These are phyloP conservation scores for Naganishia liquefaciens DNA, from an alignment of 1,284 basidiomycete species.

Conservation along the genomic window DNA sequence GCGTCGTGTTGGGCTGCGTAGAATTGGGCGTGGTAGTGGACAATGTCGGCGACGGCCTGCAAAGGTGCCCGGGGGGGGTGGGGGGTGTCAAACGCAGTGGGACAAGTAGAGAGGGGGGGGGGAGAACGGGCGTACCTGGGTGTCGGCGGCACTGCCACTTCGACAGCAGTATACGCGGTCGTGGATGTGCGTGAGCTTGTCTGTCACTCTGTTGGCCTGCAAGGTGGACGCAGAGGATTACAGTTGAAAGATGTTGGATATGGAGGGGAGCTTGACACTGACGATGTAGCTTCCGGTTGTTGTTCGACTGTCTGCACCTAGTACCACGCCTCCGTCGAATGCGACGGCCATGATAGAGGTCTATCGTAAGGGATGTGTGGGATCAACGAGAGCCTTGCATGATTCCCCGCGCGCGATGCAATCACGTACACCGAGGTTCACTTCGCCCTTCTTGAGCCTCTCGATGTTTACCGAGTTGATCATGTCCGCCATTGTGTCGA, in stretches of 20 bases:
- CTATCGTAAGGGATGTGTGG: slow-evolving; percentile 55
- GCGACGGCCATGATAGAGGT: slow-evolving; percentile 99
- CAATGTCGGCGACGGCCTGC: slow-evolving; percentile 87
- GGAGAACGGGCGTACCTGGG: slow-evolving; percentile 57
- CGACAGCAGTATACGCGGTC: slow-evolving; percentile 99
- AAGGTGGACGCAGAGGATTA: background rate
- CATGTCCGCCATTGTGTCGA: slow-evolving; percentile 42
- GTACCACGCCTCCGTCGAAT: slow-evolving; percentile 90
- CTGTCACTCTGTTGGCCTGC: slow-evolving; percentile 91
- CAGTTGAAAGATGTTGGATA: background rate
- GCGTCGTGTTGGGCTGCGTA: slow-evolving; percentile 65
- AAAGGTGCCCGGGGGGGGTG: background rate
- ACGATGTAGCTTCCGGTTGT: slow-evolving; percentile 97
- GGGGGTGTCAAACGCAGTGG: background rate
- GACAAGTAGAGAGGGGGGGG: background rate
- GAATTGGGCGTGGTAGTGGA: slow-evolving; percentile 84
- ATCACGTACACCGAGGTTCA: slow-evolving; percentile 83
- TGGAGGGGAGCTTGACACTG: slow-evolving; percentile 29
- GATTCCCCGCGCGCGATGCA: too few species aligned
- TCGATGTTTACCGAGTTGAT: slow-evolving; percentile 52
- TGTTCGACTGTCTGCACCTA: slow-evolving; percentile 95
- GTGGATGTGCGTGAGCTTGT: slow-evolving; percentile 95
- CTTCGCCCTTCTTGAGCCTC: slow-evolving; percentile 82
- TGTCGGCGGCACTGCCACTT: slow-evolving; percentile 96
- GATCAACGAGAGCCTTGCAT: background rate